Percentiles rank a stretch among this genome's conserved stretches.
phyloP scores from a whole-genome alignment of 768 basidiomycete species.

The Suillus tomentosus region DNA sequence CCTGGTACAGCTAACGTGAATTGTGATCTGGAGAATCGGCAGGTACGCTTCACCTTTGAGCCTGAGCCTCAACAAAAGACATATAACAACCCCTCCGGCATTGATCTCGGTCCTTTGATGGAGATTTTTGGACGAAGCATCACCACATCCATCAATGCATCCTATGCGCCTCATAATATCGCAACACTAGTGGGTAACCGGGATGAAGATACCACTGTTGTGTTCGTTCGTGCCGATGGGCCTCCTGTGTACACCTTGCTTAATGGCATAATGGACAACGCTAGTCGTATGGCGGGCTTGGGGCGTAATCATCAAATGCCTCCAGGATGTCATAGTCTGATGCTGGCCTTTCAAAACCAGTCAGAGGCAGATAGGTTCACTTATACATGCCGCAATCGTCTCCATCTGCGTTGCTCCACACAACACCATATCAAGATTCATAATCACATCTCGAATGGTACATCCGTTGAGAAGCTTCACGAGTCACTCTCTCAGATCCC shows the following conservation, averaged over 20 bases:
- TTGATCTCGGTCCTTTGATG: background rate
- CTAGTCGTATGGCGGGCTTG: slow-evolving; percentile 25
- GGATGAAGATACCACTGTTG: slow-evolving; percentile 11
- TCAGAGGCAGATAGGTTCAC: slow-evolving; percentile 31
- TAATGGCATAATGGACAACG: no score
- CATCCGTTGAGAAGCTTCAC: slow-evolving; percentile 16
- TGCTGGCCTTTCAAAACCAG: slow-evolving; percentile 32
- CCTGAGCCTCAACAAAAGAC: slow-evolving; percentile 14
- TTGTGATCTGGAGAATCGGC: slow-evolving; percentile 36
- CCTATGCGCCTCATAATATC: slow-evolving; percentile 25
- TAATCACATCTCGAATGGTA: background rate
- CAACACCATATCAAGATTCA: background rate
- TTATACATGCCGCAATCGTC: slow-evolving; percentile 18
- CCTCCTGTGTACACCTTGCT: slow-evolving; percentile 32
- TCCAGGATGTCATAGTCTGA: slow-evolving; percentile 29
- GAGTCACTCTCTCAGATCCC: slow-evolving; percentile 24
- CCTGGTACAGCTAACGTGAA: slow-evolving; percentile 32
- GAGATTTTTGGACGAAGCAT: no score
- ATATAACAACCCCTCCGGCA: background rate
- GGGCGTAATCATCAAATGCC: slow-evolving; percentile 26
- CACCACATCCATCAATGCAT: slow-evolving; percentile 14
- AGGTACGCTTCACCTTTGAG: slow-evolving; percentile 31
- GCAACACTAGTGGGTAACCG: slow-evolving; percentile 22
- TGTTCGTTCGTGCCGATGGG: slow-evolving; percentile 35
- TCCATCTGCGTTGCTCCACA: slow-evolving; percentile 23